phyloP scores from a whole-genome alignment of 768 basidiomycete species.

The Porphyrellus cyaneotinctus region DNA sequence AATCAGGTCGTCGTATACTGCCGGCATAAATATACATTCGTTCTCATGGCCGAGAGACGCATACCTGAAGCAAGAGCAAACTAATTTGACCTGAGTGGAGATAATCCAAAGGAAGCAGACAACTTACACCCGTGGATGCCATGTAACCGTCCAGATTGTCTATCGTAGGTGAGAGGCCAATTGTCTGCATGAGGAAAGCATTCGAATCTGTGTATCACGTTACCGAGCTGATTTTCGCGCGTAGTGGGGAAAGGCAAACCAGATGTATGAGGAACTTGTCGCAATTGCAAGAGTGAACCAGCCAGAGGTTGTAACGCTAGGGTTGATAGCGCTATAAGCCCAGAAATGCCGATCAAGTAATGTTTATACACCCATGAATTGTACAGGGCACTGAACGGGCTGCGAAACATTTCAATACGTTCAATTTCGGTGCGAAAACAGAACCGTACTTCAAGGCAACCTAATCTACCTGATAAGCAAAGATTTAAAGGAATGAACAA shows the following conservation, averaged over 20 bases:
- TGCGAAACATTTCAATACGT: conserved; percentile 21
- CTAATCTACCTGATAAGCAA: conserved; percentile 26
- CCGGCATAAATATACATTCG: background rate
- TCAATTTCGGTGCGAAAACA: background rate
- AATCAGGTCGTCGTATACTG: conserved; percentile 37
- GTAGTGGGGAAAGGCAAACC: conserved; percentile 8
- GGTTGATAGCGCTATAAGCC: conserved; percentile 42
- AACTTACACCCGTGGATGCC: conserved; percentile 54
- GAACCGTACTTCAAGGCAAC: conserved; percentile 39
- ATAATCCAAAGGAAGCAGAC: background rate
- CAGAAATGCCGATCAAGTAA: conserved; percentile 50
- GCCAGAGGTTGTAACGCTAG: conserved; percentile 58
- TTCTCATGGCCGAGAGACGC: background rate
- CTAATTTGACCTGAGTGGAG: conserved; percentile 27
- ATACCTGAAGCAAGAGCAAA: conserved; percentile 29
- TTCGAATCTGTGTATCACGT: conserved; percentile 26
- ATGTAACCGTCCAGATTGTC: conserved; percentile 48
- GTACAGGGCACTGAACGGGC: conserved; percentile 42
- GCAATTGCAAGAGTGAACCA: conserved; percentile 31
- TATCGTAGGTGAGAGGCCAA: conserved; percentile 46
- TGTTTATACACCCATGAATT: conserved; percentile 50
- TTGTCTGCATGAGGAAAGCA: conserved; percentile 38
- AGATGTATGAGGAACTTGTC: conserved; percentile 16
- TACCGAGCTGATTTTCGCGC: conserved; percentile 1
- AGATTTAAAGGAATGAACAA: background rate